Percentiles rank a stretch among this genome's conserved stretches.
Conservation (phyloP, 495 filamentous ascomycete species). For the Aspergillus sclerotiicarbonarius region DNA sequence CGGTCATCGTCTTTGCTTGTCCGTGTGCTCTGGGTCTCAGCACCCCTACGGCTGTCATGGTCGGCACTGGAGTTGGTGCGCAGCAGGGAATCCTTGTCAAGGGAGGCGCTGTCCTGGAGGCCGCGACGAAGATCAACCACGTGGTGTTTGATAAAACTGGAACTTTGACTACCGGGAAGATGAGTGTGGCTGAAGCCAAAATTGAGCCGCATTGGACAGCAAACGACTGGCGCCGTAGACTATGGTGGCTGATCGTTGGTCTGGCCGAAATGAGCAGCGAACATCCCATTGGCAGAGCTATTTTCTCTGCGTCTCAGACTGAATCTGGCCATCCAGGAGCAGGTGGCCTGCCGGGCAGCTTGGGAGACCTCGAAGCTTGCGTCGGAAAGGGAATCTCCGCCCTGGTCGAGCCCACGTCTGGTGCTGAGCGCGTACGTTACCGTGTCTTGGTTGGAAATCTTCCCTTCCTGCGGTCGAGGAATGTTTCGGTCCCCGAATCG, state of each 20-base stretch:
- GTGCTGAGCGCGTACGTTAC: constrained; percentile 64
- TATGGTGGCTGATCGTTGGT: constrained; percentile 96
- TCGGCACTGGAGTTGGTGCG: constrained; percentile 95
- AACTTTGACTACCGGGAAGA: constrained; percentile 89
- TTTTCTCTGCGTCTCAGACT: constrained; percentile 67
- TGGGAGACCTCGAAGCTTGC: constrained; percentile 78
- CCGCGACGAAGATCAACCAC: constrained; percentile 84
- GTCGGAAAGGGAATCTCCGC: constrained; percentile 88
- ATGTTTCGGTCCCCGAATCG: constrained; percentile 62
- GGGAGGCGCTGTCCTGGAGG: constrained; percentile 90
- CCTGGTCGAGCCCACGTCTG: constrained; percentile 70
- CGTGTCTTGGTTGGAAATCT: constrained; percentile 81
- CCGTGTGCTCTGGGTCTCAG: constrained; percentile 92
- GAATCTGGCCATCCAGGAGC: constrained; percentile 71
- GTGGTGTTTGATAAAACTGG: constrained; percentile 99
- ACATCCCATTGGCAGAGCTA: constrained; percentile 89
- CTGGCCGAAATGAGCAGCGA: constrained; percentile 92
- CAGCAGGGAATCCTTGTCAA: constrained; percentile 97
- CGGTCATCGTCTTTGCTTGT: constrained; percentile 97
- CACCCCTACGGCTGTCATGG: constrained; percentile 97
- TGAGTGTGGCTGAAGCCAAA: constrained; percentile 76
- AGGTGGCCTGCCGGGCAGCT: constrained; percentile 71
- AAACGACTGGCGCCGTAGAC: constrained; percentile 62
- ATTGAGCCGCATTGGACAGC: constrained; percentile 67
- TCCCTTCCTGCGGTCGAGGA: constrained; percentile 66